Evolutionary conservation across 305 asterid genomes (phyloP).

Genomic region (Solanum hybrid): DNA sequence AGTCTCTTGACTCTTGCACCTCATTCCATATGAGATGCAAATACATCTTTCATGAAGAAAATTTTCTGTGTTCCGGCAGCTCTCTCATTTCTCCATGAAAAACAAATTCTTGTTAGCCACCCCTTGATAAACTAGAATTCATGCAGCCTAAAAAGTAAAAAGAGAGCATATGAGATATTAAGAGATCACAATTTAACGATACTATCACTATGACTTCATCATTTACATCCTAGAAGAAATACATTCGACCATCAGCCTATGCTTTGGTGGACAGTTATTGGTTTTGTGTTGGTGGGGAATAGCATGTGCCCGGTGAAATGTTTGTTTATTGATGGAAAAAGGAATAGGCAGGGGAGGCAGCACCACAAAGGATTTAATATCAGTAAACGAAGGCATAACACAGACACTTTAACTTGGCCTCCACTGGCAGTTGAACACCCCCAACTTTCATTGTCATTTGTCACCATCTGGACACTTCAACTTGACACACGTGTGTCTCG

Average conservation of each 20-base stretch:
- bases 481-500: not conserved
- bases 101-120: not conserved
- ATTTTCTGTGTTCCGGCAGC: not conserved
- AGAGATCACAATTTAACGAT: not conserved
- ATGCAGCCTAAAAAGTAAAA: not conserved
- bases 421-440: not conserved
- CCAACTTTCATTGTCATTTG: not conserved
- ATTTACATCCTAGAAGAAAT: not conserved
- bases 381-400: not conserved
- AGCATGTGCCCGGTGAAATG: not conserved
- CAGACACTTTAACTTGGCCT: not conserved
- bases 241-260: not conserved
- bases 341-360: not conserved
- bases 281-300: not conserved
- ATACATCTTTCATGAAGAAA: not conserved
- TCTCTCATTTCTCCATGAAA: not conserved
- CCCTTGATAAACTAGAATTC: not conserved
- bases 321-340: not conserved
- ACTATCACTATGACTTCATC: too few relatives aligned
- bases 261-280: not conserved
- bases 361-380: not conserved
- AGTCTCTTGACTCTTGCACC: not conserved
- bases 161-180: not conserved
- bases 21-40: not conserved
- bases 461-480: not conserved